These are phyloP conservation scores for Alliaria petiolata DNA, from an alignment of 345 rosid species.

Conservation along the genomic window DNA sequence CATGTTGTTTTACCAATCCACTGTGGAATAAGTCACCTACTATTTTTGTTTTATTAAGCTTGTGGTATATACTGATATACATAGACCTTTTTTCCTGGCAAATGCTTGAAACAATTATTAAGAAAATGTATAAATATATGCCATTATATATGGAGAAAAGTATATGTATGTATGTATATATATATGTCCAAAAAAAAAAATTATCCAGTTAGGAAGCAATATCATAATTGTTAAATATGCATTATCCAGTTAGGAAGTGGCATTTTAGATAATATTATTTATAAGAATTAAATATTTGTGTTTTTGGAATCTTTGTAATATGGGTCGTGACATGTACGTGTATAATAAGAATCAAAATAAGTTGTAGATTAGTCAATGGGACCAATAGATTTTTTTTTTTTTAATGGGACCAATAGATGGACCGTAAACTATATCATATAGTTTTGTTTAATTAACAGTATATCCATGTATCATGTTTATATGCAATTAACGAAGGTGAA, in stretches of 20 bases:
- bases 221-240: slow-evolving; percentile 3
- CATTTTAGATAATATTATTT: slow-evolving; percentile 7
- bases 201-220: slow-evolving; percentile 16
- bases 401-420: slow-evolving; percentile 3
- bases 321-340: not conserved
- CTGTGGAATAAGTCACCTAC: not conserved
- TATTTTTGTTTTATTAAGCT: not conserved
- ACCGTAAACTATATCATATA: not conserved
- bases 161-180: too few species aligned
- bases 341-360: not conserved
- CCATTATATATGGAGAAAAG: too few species aligned
- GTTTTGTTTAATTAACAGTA: not conserved
- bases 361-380: slow-evolving; percentile 8
- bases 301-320: slow-evolving; percentile 11
- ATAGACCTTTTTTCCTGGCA: not conserved
- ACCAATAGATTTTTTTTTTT: too few species aligned
- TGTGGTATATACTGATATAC: not conserved
- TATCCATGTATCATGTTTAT: slow-evolving; percentile 1
- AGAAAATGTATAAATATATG: too few species aligned
- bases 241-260: slow-evolving; percentile 27
- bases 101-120: too few species aligned
- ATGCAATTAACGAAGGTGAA: not conserved
- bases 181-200: too few species aligned
- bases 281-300: not conserved
- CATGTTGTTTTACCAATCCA: not conserved